A percentile compares a stretch with the other conserved stretches of the same genome.
Evolutionary conservation across 2,329 filamentous ascomycete genomes (phyloP).

Genomic region (Paramyrothecium sp.): DNA sequence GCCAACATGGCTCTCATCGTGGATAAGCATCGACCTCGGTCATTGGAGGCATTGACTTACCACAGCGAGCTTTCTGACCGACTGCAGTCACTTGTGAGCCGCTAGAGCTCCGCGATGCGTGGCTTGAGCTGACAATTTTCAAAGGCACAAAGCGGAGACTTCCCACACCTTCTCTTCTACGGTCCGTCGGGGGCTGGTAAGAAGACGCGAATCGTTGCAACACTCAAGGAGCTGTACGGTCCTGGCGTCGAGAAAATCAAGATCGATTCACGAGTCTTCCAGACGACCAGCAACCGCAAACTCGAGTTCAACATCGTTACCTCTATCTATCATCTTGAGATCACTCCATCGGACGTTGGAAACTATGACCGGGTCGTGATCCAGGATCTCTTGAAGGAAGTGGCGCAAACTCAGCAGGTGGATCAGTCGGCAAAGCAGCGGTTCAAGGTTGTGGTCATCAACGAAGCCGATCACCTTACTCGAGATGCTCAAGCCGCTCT

Average conservation of each 20-base stretch:
- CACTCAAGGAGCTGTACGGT: slow-evolving; percentile 91
- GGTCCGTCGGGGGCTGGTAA: slow-evolving; percentile 96
- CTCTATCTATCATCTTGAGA: slow-evolving; percentile 96
- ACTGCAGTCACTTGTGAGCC: slow-evolving; percentile 75
- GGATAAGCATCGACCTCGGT: slow-evolving; percentile 71
- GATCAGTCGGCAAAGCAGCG: slow-evolving; percentile 84
- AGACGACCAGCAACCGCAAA: slow-evolving; percentile 93
- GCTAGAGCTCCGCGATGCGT: neutral
- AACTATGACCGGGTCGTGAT: slow-evolving; percentile 95
- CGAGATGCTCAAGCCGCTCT: slow-evolving; percentile 94
- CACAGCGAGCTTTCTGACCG: slow-evolving; percentile 86
- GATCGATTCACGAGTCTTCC: slow-evolving; percentile 95
- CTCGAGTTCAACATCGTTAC: slow-evolving; percentile 99
- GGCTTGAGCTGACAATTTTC: slow-evolving; percentile 3
- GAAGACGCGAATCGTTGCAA: slow-evolving; percentile 95
- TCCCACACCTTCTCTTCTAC: slow-evolving; percentile 95
- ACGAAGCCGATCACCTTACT: slow-evolving; percentile 93
- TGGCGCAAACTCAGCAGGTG: slow-evolving; percentile 98
- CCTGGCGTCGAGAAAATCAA: slow-evolving; percentile 99
- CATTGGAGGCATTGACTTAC: slow-evolving; percentile 78
- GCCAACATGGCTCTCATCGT: slow-evolving; percentile 65
- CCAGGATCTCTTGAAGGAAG: slow-evolving; percentile 94
- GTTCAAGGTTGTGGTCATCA: slow-evolving; percentile 99
- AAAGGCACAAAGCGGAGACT: slow-evolving; percentile 94
- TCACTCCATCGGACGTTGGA: slow-evolving; percentile 94